Evolutionary conservation across 768 basidiomycete species (phyloP), one percentile per base, ranked within the genome.

Genomic region (Phylloporus sp.): DNA sequence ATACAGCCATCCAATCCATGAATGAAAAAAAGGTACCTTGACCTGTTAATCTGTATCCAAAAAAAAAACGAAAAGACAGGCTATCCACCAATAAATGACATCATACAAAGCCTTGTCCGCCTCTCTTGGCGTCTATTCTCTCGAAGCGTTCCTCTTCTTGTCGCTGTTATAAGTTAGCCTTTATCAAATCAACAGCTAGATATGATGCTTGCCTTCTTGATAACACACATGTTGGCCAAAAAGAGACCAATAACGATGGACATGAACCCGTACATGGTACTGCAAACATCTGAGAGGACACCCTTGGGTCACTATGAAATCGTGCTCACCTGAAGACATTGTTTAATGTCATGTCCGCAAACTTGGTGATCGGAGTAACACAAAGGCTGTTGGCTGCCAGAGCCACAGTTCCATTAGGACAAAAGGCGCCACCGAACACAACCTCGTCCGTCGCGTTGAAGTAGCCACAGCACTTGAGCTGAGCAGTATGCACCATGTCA

Each of bases 381-480:
- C 93, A 97, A 64, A 85, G 84, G 50, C 77, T 83, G 50, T 67
- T 61, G 15, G 50, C 59, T 45, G 64, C 69, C 45, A 68, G 59
- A 29, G 73, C 67, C 18, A 68, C 73, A 18, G 68, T 41, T 31
- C 67, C 69, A 59, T 75, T 73, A 2, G 69, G 65, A 68, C 88
- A 91, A 65, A 85, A 84, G 5, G 50, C 66, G 31, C 85, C 84
- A n/a, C 81, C 82, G 43, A 84, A 72, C 54, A 77, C 81, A 29
- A 77, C 76, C 4, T 73, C 57, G 53, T 86, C 79, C 3, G 80
- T 80, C 20, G 80, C 80, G 56, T 80, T 80, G 64, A 88, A 88
- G 69, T 92, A 95, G 16, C 93, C 93, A 60, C 93, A 95, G 72
- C 93, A 95, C 50, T 71, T 66, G 59, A 91, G 76, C 91, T 94